These are phyloP conservation scores for Zasmidium cellare DNA, from an alignment of 2,329 filamentous ascomycete genomes.

Conservation along the genomic window DNA sequence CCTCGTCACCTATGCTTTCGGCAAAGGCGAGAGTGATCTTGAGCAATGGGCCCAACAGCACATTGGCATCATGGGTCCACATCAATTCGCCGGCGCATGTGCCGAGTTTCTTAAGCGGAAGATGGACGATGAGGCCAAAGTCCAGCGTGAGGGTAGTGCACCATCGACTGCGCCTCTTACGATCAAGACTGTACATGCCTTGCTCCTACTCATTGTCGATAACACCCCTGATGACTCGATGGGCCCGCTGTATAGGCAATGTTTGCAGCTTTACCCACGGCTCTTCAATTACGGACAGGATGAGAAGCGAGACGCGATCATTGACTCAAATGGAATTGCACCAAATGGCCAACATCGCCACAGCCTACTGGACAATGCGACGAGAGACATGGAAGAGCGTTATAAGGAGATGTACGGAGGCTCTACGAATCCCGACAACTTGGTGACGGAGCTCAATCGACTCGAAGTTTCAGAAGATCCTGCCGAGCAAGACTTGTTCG, in stretches of 20 bases:
- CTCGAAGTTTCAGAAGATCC: slow-evolving; percentile 87
- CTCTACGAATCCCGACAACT: slow-evolving; percentile 80
- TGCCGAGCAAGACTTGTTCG: slow-evolving; percentile 89
- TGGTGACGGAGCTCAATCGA: slow-evolving; percentile 78
- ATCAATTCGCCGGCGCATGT: slow-evolving; percentile 68
- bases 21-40: slow-evolving; percentile 76
- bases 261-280: slow-evolving; percentile 88
- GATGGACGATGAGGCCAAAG: slow-evolving; percentile 74
- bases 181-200: slow-evolving; percentile 78
- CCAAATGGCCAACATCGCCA: slow-evolving; percentile 77
- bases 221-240: slow-evolving; percentile 66
- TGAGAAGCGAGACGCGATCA: slow-evolving; percentile 73
- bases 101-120: slow-evolving; percentile 83
- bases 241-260: slow-evolving; percentile 78
- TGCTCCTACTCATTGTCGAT: slow-evolving; percentile 73
- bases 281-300: slow-evolving; percentile 96
- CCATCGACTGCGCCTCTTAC: slow-evolving; percentile 72
- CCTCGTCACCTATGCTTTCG: slow-evolving; percentile 80
- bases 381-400: slow-evolving; percentile 92
- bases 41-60: slow-evolving; percentile 76
- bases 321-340: slow-evolving; percentile 80
- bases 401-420: slow-evolving; percentile 98
- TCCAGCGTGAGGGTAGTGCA: slow-evolving; percentile 69
- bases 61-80: slow-evolving; percentile 38
- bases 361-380: slow-evolving; percentile 72